Evolutionary conservation across 2,329 filamentous ascomycete species (phyloP), one percentile per base, ranked within the genome.

Genomic region (Didymosphaeria variabile): DNA sequence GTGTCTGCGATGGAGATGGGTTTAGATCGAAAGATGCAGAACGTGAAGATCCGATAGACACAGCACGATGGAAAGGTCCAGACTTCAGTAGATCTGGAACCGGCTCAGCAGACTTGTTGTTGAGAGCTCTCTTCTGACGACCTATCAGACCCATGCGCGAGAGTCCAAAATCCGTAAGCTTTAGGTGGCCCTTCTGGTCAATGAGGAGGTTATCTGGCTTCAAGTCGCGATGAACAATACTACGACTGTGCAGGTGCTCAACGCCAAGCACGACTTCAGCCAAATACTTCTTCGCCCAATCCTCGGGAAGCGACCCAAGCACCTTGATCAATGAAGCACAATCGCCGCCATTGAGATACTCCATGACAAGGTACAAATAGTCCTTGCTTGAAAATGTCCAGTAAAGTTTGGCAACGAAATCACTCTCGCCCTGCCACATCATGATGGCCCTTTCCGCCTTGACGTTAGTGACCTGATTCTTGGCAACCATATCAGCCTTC

Each of bases 331-430:
- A 84, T 6, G 95, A 97, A 52, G 96, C 95, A 76, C 94, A 99
- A 73, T 99, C 95, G 49, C 95, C 95, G 38, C 95, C 95, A 70
- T 98, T 99, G 60, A 99, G 85, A 79, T 99, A 99, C 76, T 99
- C 95, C 95, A 99, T 99, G 26, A 99, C 95, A 61, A 99, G 85
- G 75, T 98, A 99, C 26, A 99, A 88, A 75, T 97, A 99, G 74
- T 99, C 95, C 75, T 99, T 99, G 84, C 94, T 99, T 4, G 95
- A 97, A 74, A 99, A 99, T 0, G 95, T 99, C 96, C 96, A 99
- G 81, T 98, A 99, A 13, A 99, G 86, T 81, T 99, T 99, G 29
- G 95, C 95, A 60, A 99, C 95, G 77, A 99, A 99, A 62, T 99
- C 95, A 77, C 96, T 99, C 79, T 98, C 93, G 23, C 95, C 95